Evolutionary conservation across 305 asterid genomes (phyloP).

Genomic region (Fraxinus latifolia): DNA sequence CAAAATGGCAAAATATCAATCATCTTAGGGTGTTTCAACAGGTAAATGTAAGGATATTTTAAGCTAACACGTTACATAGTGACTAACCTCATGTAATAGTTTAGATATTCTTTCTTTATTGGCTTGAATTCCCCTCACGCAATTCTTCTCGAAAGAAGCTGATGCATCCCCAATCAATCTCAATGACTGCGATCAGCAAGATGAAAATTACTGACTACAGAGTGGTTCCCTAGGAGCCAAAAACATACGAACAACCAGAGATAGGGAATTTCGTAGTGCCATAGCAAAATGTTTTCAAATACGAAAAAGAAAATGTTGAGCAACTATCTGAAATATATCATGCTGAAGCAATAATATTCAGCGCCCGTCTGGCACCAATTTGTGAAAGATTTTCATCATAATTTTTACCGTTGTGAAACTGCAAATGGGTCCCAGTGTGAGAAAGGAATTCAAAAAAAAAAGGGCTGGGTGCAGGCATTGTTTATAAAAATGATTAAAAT

Average conservation of each 20-base stretch:
- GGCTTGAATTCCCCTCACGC: slow-evolving; percentile 88
- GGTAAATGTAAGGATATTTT: slow-evolving; percentile 10
- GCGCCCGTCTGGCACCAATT: background rate
- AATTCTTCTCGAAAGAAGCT: slow-evolving; percentile 88
- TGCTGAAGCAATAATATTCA: background rate
- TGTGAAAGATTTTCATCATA: background rate
- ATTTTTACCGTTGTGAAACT: background rate
- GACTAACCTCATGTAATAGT: slow-evolving; percentile 75
- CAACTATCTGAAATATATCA: background rate
- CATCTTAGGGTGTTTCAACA: slow-evolving; percentile 16
- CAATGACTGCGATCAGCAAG: slow-evolving; percentile 48
- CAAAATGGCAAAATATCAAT: slow-evolving; percentile 18
- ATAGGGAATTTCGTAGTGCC: background rate
- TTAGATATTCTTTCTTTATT: slow-evolving; percentile 76
- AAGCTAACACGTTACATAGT: slow-evolving; percentile 18
- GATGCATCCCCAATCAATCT: slow-evolving; percentile 95
- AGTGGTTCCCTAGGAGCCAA: slow-evolving; percentile 5
- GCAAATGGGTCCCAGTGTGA: background rate
- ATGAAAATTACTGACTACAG: slow-evolving; percentile 9
- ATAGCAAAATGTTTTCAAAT: background rate
- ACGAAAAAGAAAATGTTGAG: background rate
- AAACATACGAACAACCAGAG: background rate
- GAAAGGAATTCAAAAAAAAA: background rate
- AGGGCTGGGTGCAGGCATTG: background rate
- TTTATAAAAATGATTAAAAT: background rate